These are phyloP conservation scores for Debaryomyces subglobosus DNA, from an alignment of 1,139 yeast genomes.

Conservation along the genomic window DNA sequence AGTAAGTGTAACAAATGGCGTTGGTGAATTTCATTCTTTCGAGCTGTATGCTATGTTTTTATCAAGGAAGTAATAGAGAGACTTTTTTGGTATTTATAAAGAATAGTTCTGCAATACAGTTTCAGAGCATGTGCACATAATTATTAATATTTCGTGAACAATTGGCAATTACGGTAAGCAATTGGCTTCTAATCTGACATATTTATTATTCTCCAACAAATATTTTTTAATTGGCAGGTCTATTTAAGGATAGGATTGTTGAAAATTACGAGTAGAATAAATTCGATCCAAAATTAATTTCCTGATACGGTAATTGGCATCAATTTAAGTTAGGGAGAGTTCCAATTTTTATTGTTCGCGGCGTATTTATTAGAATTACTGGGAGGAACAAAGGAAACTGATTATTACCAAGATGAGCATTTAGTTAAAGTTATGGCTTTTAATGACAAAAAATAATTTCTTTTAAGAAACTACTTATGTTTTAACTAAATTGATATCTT, in stretches of 20 bases:
- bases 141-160: not conserved
- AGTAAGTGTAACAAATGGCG: not conserved
- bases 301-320: not conserved
- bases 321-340: not conserved
- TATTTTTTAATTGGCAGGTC: not conserved
- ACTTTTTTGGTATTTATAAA: constrained; percentile 3
- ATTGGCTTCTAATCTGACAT: not conserved
- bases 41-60: too few species aligned
- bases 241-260: not conserved
- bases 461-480: too few species aligned
- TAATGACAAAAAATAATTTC: too few species aligned
- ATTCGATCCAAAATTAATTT: not conserved
- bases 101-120: not conserved
- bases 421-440: too few species aligned
- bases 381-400: too few species aligned
- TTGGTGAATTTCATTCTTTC: not conserved
- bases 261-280: not conserved
- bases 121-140: not conserved
- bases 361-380: too few species aligned
- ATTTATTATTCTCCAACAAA: not conserved
- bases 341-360: too few species aligned
- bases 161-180: not conserved
- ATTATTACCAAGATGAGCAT: too few species aligned
- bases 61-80: too few species aligned
- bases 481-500: too few species aligned